A percentile compares a stretch with the other conserved stretches of the same genome.
Evolutionary conservation across 1,284 basidiomycete genomes (phyloP).

Genomic region (Coniferiporia sulphurascens): DNA sequence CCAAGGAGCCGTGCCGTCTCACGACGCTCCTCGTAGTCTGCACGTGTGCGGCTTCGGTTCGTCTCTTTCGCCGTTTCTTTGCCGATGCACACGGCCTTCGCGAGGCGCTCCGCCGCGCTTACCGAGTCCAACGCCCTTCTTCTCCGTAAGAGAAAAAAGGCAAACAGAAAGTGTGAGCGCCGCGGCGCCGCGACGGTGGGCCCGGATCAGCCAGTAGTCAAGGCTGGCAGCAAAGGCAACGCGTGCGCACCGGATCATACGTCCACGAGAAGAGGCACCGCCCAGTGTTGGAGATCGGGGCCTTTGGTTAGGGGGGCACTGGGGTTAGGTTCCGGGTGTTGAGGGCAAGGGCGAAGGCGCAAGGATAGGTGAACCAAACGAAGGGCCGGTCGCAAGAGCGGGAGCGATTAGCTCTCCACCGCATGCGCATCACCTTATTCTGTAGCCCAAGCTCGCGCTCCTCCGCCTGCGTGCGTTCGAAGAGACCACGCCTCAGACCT

Average conservation of each 20-base stretch:
- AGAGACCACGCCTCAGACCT: conserved; percentile 70
- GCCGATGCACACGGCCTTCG: conserved; percentile 69
- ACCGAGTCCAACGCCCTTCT: conserved; percentile 66
- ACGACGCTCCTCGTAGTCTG: conserved; percentile 68
- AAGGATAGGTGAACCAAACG: background rate
- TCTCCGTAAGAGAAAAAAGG: conserved; percentile 44
- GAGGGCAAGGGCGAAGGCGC: background rate
- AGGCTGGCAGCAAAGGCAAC: background rate
- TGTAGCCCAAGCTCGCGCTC: conserved; percentile 35
- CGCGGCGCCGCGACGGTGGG: too few species aligned
- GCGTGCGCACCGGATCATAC: conserved; percentile 67
- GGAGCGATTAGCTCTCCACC: conserved; percentile 23
- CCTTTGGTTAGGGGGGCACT: conserved; percentile 9
- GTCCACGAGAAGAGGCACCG: conserved; percentile 61
- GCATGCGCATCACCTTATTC: conserved; percentile 73
- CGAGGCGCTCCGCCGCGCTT: conserved; percentile 59
- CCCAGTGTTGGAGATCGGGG: conserved; percentile 37
- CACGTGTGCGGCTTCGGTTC: conserved; percentile 62
- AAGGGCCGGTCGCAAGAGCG: conserved; percentile 16
- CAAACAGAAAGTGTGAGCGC: background rate
- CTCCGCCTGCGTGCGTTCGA: conserved; percentile 68
- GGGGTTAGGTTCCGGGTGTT: background rate
- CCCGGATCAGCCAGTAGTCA: background rate
- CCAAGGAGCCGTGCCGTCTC: conserved; percentile 62
- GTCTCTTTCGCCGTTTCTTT: conserved; percentile 51